Evolutionary conservation across 2,329 filamentous ascomycete genomes (phyloP).

Genomic region (Leptographium galeiforme): DNA sequence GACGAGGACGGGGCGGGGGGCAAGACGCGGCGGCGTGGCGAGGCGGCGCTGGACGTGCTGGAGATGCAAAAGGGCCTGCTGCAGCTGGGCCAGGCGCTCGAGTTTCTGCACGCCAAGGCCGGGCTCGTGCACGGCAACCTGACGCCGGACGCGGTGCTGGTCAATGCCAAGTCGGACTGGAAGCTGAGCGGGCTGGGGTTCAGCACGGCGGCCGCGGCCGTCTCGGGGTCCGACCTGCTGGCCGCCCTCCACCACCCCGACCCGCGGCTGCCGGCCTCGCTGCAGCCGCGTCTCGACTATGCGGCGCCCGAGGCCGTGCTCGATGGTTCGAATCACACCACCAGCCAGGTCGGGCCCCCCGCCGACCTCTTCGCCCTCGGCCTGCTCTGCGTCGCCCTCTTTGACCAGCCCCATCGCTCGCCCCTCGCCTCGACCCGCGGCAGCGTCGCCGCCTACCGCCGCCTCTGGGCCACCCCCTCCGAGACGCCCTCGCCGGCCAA

Average conservation of each 20-base stretch:
- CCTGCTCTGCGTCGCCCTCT: slow-evolving; percentile 74
- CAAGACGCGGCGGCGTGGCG: slow-evolving; percentile 57
- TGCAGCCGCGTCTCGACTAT: slow-evolving; percentile 87
- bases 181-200: slow-evolving; percentile 94
- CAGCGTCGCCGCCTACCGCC: slow-evolving; percentile 73
- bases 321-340: too few species aligned
- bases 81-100: slow-evolving; percentile 43
- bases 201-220: slow-evolving; percentile 61
- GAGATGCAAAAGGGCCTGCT: slow-evolving; percentile 94
- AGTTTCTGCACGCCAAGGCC: slow-evolving; percentile 14
- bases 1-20: slow-evolving; percentile 59
- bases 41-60: slow-evolving; percentile 88
- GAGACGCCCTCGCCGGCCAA: slow-evolving; percentile 68
- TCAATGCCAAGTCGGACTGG: slow-evolving; percentile 98
- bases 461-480: slow-evolving; percentile 65
- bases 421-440: slow-evolving; percentile 74
- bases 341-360: slow-evolving; percentile 66
- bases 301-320: slow-evolving; percentile 89
- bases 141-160: slow-evolving; percentile 82
- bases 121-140: slow-evolving; percentile 79
- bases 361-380: slow-evolving; percentile 93
- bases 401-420: slow-evolving; percentile 86
- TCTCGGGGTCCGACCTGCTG: slow-evolving; percentile 19
- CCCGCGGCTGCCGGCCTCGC: slow-evolving; percentile 62
- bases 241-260: slow-evolving; percentile 75